Conservation (phyloP, 257 asterid genomes). For the Ballota nigra region DNA sequence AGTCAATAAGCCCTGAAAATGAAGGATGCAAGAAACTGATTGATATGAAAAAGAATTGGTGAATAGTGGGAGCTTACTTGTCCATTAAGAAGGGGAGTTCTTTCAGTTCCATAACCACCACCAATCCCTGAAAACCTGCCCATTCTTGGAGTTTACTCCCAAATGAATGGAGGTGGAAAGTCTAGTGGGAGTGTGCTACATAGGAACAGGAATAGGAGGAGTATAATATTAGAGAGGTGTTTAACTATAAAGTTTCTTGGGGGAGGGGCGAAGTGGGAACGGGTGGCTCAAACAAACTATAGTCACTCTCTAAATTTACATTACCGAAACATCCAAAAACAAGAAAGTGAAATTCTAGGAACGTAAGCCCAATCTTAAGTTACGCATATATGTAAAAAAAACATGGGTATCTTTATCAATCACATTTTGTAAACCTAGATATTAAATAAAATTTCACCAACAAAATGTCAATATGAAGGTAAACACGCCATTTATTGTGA, state of each 20-base stretch:
- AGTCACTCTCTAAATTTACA: too few relatives aligned
- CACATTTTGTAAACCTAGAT: too few relatives aligned
- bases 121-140: conserved; percentile 39
- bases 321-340: neutral
- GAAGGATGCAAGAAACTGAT: neutral
- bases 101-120: conserved; percentile 47
- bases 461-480: too few relatives aligned
- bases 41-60: neutral
- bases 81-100: conserved; percentile 47
- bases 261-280: neutral
- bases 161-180: conserved; percentile 4
- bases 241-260: neutral
- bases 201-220: neutral
- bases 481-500: too few relatives aligned
- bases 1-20: neutral
- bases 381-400: neutral
- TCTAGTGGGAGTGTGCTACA: neutral
- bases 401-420: too few relatives aligned
- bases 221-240: too few relatives aligned
- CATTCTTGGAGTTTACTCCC: conserved; percentile 6
- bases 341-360: neutral
- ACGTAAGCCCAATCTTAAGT: neutral
- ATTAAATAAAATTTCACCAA: too few relatives aligned
- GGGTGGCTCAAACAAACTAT: conserved; percentile 1
- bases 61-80: conserved; percentile 37